A percentile compares a stretch with the other conserved stretches of the same genome.
These are phyloP conservation scores for Leishmania amazonensis DNA, from an alignment of 208 protist species.

Conservation along the genomic window DNA sequence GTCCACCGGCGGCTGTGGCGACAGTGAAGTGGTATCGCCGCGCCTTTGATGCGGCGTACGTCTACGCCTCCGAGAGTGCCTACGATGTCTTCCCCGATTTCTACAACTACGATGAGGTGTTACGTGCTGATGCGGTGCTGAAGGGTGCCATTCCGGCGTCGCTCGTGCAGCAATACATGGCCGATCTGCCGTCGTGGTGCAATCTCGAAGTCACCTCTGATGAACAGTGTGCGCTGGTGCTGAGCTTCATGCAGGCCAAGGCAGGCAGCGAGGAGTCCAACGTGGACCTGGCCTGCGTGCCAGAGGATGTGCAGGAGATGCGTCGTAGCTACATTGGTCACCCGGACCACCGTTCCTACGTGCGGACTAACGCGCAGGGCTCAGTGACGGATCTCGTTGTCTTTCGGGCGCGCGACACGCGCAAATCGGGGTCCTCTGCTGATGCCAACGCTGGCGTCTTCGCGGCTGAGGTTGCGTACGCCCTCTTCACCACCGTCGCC, in stretches of 20 bases:
- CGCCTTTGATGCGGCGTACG: constrained; percentile 40
- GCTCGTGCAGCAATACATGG: constrained; percentile 35
- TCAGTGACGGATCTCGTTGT: constrained; percentile 61
- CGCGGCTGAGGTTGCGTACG: constrained; percentile 59
- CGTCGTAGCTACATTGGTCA: constrained; percentile 35
- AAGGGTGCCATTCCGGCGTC: constrained; percentile 58
- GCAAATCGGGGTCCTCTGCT: constrained; percentile 1
- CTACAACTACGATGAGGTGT: constrained; percentile 62
- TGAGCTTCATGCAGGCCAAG: constrained; percentile 44
- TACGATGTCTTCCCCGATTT: constrained; percentile 75
- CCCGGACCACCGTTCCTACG: constrained; percentile 28
- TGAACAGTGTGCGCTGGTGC: constrained; percentile 24
- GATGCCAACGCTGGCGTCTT: background rate
- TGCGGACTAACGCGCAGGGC: constrained; percentile 14
- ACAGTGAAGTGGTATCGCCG: constrained; percentile 81
- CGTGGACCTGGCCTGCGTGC: constrained; percentile 40
- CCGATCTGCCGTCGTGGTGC: constrained; percentile 30
- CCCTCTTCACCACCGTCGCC: constrained; percentile 63
- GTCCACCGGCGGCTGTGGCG: constrained; percentile 41
- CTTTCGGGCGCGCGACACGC: constrained; percentile 47
- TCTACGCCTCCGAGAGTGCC: constrained; percentile 41
- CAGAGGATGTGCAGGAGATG: constrained; percentile 39
- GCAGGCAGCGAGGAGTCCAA: constrained; percentile 44
- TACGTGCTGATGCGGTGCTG: constrained; percentile 66
- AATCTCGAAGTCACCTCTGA: constrained; percentile 15